Conservation (phyloP, 768 basidiomycete genomes). For the Termitomyces sp. region DNA sequence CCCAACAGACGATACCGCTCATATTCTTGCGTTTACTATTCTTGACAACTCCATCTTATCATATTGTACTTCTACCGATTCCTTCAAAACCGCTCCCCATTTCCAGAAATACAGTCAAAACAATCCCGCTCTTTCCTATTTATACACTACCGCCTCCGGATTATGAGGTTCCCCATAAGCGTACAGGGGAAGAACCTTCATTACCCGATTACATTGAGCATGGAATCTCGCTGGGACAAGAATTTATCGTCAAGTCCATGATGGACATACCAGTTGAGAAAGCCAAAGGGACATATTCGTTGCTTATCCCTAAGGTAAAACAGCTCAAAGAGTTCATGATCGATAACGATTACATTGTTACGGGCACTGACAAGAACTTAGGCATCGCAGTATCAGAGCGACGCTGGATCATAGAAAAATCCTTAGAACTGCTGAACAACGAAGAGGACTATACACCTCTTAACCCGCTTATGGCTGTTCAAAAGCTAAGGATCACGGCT, state of each 20-base stretch:
- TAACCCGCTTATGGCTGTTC: background rate
- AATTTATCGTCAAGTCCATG: no score
- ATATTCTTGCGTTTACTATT: no score
- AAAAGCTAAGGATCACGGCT: no score
- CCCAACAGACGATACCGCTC: no score
- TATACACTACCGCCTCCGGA: no score
- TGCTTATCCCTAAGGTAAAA: background rate
- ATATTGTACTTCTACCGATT: no score
- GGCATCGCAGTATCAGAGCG: background rate
- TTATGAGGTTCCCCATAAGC: background rate
- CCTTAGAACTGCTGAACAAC: background rate
- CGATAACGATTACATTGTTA: background rate
- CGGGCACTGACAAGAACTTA: background rate
- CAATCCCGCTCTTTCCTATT: no score
- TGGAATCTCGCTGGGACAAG: background rate
- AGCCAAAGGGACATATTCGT: background rate
- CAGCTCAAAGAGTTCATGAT: background rate
- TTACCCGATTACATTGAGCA: background rate
- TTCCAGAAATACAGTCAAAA: no score
- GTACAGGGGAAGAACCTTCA: background rate
- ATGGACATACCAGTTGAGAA: background rate
- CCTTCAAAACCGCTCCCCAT: no score
- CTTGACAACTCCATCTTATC: no score
- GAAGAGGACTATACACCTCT: background rate
- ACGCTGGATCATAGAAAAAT: background rate